Percentiles rank a stretch among this genome's conserved stretches.
phyloP scores from a whole-genome alignment of 73 alveolate genomes.

The Tetrahymena elliotti region DNA sequence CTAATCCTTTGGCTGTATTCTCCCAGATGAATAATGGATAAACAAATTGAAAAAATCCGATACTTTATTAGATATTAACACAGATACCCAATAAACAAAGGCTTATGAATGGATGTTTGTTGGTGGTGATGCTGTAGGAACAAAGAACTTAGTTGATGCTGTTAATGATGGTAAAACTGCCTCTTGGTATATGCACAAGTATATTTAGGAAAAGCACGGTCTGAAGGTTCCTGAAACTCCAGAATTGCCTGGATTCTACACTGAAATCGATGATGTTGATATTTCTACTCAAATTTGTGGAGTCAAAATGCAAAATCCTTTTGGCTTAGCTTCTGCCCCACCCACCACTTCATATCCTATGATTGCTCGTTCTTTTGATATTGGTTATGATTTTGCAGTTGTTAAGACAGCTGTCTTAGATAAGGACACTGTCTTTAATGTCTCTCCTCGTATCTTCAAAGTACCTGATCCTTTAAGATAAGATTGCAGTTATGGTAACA shows the following conservation, averaged over 20 bases:
- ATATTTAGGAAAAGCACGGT: slow-evolving; percentile 35
- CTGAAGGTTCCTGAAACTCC: slow-evolving; percentile 23
- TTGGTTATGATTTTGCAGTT: slow-evolving; percentile 58
- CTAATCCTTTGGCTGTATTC: slow-evolving; percentile 47
- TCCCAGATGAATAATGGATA: slow-evolving; percentile 47
- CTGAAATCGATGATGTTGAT: slow-evolving; percentile 53
- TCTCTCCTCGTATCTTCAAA: slow-evolving; percentile 54
- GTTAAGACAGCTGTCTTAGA: slow-evolving; percentile 49
- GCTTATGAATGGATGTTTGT: slow-evolving; percentile 55
- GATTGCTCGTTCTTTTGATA: slow-evolving; percentile 53
- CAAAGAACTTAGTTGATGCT: slow-evolving; percentile 55
- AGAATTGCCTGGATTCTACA: slow-evolving; percentile 41
- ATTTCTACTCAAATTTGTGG: slow-evolving; percentile 41
- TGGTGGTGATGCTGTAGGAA: slow-evolving; percentile 64
- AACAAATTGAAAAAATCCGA: slow-evolving; percentile 20
- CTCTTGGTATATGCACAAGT: slow-evolving; percentile 52
- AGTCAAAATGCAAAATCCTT: slow-evolving; percentile 43
- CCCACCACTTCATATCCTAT: slow-evolving; percentile 61
- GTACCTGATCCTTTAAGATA: slow-evolving; percentile 44
- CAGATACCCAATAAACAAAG: slow-evolving; percentile 21
- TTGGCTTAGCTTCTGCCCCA: slow-evolving; percentile 66
- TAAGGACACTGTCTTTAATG: slow-evolving; percentile 52
- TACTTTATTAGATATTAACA: slow-evolving; percentile 23
- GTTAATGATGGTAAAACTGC: slow-evolving; percentile 71
- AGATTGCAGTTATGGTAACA: slow-evolving; percentile 49